Conservation (phyloP, 116 monocot genomes). For the Trichopus zeylanicus region DNA sequence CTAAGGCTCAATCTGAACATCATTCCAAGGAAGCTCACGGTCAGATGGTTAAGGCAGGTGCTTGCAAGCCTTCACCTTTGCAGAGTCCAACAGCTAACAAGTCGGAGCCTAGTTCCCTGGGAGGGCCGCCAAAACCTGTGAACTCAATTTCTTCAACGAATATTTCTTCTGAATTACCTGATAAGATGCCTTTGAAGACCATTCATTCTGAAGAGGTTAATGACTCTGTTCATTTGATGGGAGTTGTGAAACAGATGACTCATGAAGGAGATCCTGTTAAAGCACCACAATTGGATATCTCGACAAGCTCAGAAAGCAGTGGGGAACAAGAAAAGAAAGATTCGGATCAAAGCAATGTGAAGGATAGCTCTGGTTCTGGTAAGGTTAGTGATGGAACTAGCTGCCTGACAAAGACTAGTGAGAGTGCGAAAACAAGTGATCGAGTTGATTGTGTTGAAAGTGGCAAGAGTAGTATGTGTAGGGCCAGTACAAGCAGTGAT, state of each 20-base stretch:
- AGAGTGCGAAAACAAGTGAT: constrained; percentile 8
- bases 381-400: constrained; percentile 19
- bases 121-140: not conserved
- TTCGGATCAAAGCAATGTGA: constrained; percentile 6
- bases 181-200: too few relatives aligned
- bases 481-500: constrained; percentile 34
- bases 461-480: constrained; percentile 18
- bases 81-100: too few relatives aligned
- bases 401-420: constrained; percentile 14
- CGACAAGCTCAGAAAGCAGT: constrained; percentile 5
- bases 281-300: not conserved
- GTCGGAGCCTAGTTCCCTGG: not conserved
- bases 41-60: not conserved
- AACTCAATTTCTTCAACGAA: not conserved
- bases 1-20: not conserved
- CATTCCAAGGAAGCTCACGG: not conserved
- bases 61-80: too few relatives aligned
- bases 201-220: too few relatives aligned
- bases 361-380: constrained; percentile 10
- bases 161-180: too few relatives aligned
- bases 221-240: too few relatives aligned
- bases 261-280: constrained; percentile 1
- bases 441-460: constrained; percentile 11
- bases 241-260: not conserved
- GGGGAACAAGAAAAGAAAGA: constrained; percentile 16